Evolutionary conservation across 2,329 filamentous ascomycete genomes (phyloP), one percentile per base, ranked within the genome.

Genomic region (Tolypocladium ovalisporum): DNA sequence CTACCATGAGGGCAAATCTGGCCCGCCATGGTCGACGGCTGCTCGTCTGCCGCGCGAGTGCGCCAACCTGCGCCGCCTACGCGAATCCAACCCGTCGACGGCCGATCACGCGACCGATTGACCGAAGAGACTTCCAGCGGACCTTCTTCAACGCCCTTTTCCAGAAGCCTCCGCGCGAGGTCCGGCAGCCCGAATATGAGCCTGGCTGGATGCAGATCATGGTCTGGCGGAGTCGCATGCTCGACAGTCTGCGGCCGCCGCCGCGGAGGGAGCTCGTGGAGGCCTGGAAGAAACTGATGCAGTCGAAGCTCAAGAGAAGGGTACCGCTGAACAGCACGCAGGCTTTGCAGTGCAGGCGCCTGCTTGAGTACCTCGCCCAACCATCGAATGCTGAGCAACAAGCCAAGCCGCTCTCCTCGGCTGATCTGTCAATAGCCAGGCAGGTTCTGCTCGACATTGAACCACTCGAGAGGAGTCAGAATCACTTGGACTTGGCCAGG

Each of bases 121-220:
- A 60, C 35, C 62, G 64, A 37, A 57, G 60, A 32, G 58, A 49
- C 17, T 66, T 65, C 29, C 61, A 64, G 37, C 65, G 74, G 54
- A 79, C 79, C 4, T 84, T 92, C 58, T 79, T 91, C 64, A 65
- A 68, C 40, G 79, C 79, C 32, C 74, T 90, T 52, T 81, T 88
- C 63, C 68, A 77, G 61, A 83, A 84, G 64, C 74, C 82, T 4
- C 79, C 83, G 22, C 78, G 82, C 58, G 75, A 80, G 57, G 71
- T 85, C 49, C 86, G 84, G 68, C 77, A 83, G 27, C 77, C 85
- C 54, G 79, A 85, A 64, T 75, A 85, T 59, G 88, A 85, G 65
- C 87, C 83, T 0, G 91, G 90, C 56, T 82, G 91, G 65, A 83
- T 84, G 62, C 81, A 80, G 19, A 82, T 96, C 74, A 80, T 88